Evolutionary conservation across 371 early-diverging fungal species (phyloP).

Genomic region (Mortierella sp.): DNA sequence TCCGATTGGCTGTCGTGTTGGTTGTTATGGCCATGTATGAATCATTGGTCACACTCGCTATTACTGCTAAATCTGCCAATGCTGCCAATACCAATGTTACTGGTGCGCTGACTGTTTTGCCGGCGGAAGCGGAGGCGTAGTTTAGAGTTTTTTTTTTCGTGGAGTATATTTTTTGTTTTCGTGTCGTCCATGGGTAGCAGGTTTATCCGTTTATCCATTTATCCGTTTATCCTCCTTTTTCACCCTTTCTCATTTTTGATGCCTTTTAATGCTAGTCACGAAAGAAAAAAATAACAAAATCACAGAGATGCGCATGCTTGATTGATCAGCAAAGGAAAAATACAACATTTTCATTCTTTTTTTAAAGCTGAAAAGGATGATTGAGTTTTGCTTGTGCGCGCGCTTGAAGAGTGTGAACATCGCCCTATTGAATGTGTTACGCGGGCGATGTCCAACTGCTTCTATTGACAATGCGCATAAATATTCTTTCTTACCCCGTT

Average conservation of each 20-base stretch:
- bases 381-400: too few relatives aligned
- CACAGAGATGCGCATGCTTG: too few relatives aligned
- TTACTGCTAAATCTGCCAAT: too few relatives aligned
- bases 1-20: not conserved
- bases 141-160: not conserved
- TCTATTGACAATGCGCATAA: not conserved
- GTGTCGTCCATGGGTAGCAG: not conserved
- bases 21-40: not conserved
- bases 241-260: too few relatives aligned
- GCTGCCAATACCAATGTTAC: too few relatives aligned
- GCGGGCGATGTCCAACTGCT: too few relatives aligned
- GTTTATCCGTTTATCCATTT: slow-evolving; percentile 1
- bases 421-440: not conserved
- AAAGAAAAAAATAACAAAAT: not conserved
- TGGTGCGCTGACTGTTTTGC: not conserved
- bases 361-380: too few relatives aligned
- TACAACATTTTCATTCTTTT: not conserved
- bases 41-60: not conserved
- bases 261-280: not conserved
- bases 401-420: not conserved
- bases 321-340: not conserved
- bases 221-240: not conserved
- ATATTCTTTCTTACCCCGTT: not conserved
- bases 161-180: not conserved
- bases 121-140: not conserved